Base-by-base conservation (phyloP, 768 basidiomycete genomes). In the Pisolithus sp. region DNA sequence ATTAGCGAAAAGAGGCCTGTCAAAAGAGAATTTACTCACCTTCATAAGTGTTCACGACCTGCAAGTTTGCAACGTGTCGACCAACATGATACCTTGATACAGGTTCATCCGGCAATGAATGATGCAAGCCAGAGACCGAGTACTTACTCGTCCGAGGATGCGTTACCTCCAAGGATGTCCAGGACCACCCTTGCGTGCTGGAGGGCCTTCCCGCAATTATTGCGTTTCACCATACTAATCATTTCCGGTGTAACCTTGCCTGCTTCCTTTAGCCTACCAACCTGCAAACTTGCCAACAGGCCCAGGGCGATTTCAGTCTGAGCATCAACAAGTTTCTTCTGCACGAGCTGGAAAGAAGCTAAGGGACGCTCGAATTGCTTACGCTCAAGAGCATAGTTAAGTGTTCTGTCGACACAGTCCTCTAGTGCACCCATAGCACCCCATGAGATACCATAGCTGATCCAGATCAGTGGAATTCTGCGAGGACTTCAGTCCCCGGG, bases 11-110 rank as follows among this genome's bases (percentile, higher is more conserved):
- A 59, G 52, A 42, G 41, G 4, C 13, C 24, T 15, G 51, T 21
- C 4, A 24, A 42, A 36, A 39, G 48, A 44, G 40, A 38, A 50
- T 50, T 31, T 56, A 53, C 73, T 28, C 64, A 77, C 90, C 93
- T 75, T 96, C 93, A 63, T 96, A 96, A 0, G 93, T 97, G 59
- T 93, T 93, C 7, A 92, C 85, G n/a, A 97, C 87, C 64, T 98
- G 94, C 53, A 96, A 65, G 68, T 97, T 98, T 0, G 89, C 88
- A 8, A 90, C 93, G 71, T 97, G 94, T 31, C 95, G 73, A n/a
- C 90, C 91, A 49, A 98, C 83, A 63, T 93, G 90, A 63, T 93
- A 96, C 66, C 90, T 93, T 53, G 18, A 1, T 34, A 26, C 15
- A 26, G 23, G 9, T 9, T 51, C 31, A 20, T 45, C 38, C 24